Percentiles rank a stretch among this genome's conserved stretches.
Evolutionary conservation across 2,329 filamentous ascomycete species (phyloP).

Genomic region (Nothomitra cinnamomea): DNA sequence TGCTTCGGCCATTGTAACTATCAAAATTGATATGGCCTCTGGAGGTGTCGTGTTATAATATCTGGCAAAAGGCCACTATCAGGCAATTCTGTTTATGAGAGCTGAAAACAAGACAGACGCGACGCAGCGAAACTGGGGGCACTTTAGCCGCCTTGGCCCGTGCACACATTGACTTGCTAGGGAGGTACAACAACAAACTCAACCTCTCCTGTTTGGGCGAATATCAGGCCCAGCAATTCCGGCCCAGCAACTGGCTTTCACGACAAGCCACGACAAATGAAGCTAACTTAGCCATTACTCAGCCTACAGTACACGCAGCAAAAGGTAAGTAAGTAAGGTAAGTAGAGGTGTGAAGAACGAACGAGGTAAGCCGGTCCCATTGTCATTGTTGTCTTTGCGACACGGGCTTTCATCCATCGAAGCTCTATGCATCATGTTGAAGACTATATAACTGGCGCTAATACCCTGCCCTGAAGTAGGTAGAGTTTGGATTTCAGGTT

Average conservation of each 20-base stretch:
- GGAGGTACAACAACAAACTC: not conserved
- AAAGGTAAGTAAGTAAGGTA: slow-evolving; percentile 13
- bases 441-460: not conserved
- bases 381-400: not conserved
- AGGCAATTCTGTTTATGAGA: slow-evolving; percentile 11
- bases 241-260: slow-evolving; percentile 1
- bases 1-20: not conserved
- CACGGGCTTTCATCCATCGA: no score
- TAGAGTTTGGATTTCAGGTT: not conserved
- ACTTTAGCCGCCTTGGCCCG: slow-evolving; percentile 20
- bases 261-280: slow-evolving; percentile 10
- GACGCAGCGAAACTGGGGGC: not conserved
- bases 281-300: slow-evolving; percentile 14
- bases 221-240: slow-evolving; percentile 11
- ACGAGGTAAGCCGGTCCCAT: not conserved
- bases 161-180: not conserved
- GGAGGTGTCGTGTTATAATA: slow-evolving; percentile 8
- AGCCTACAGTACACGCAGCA: not conserved
- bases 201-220: slow-evolving; percentile 7
- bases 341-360: slow-evolving; percentile 3
- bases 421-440: not conserved
- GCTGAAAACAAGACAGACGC: not conserved
- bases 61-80: slow-evolving; percentile 9
- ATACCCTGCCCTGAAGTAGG: no score
- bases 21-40: no score